Evolutionary conservation across 805 yeast genomes (phyloP), one percentile per base, ranked within the genome.

Genomic region (Metschnikowia reukaufii): DNA sequence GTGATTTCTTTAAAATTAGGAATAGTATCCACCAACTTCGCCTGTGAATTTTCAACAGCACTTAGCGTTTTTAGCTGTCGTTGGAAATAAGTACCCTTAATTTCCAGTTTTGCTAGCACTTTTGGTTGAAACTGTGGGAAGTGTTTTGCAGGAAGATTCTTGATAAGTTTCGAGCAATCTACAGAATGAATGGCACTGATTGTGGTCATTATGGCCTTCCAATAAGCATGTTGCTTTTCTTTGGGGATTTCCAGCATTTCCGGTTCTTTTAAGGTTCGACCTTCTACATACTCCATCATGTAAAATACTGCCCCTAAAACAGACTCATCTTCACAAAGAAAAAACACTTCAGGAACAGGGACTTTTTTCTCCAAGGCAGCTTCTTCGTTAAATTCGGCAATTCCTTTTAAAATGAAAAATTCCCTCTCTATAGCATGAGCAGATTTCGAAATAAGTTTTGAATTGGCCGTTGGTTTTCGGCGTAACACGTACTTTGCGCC

Each of bases 401-500:
- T 66, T 4, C 68, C 73, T 39, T 69, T 69, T 27, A 80, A 58
- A 62, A 81, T 72, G 58, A 70, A 70, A 55, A 76, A 82, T 57
- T 82, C 87, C 15, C 86, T 59, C 53, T 82, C 86, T 27, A 82
- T 77, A 4, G 85, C 77, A 59, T 82, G 87, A 0, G 87, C 85
- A 6, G 81, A 71, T 52, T 70, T 74, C 15, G 81, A 73, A 15
- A 80, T 74, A 38, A 82, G 65, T 47, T 74, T 67, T 30, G 67
- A 67, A 51, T 76, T 78, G 2, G 77, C 61, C 6, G 75, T 69
- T 0, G 87, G 87, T 56, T 82, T 82, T 52, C 81, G 68, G 46
- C 87, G 65, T 42, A 82, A 66, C 2, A 81, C 86, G 44, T 70
- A 73, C 34, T 68, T 63, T 23, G 58, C 63, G 6, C 53, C 57